These are phyloP conservation scores for Xylariaceae sp. DNA, from an alignment of 2,329 filamentous ascomycete genomes.

Conservation along the genomic window DNA sequence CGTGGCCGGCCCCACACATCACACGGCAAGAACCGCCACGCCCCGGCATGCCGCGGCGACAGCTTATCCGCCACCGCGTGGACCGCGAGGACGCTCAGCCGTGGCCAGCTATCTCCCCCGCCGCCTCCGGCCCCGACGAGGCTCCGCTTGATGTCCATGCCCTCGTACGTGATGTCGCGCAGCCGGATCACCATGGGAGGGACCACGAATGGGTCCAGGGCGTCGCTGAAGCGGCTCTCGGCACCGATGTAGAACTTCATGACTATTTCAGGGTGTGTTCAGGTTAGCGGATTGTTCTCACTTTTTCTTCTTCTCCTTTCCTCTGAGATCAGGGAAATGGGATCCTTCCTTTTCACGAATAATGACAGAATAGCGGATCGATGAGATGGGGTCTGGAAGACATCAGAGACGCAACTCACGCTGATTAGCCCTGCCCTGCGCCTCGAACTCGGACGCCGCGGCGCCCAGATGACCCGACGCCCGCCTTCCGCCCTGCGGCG, in stretches of 20 bases:
- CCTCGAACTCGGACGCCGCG: too few relatives aligned
- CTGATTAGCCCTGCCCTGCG: too few relatives aligned
- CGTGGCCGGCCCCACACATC: slow-evolving; percentile 27
- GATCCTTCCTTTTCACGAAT: too few relatives aligned
- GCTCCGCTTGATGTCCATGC: neutral
- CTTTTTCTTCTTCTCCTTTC: neutral
- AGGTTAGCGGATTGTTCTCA: slow-evolving; percentile 2
- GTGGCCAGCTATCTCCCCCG: slow-evolving; percentile 17
- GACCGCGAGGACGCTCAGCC: slow-evolving; percentile 26
- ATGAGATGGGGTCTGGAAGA: too few relatives aligned
- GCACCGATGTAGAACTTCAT: slow-evolving; percentile 14
- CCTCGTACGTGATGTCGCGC: slow-evolving; percentile 18
- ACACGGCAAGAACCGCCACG: slow-evolving; percentile 31
- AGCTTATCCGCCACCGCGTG: slow-evolving; percentile 26
- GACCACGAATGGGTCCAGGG: slow-evolving; percentile 18
- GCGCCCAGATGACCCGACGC: too few relatives aligned
- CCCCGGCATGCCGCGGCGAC: slow-evolving; percentile 18
- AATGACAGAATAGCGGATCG: too few relatives aligned
- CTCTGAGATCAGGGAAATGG: too few relatives aligned
- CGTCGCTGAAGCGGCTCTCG: slow-evolving; percentile 10
- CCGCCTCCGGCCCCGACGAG: neutral
- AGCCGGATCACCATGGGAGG: slow-evolving; percentile 24
- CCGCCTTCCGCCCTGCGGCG: too few relatives aligned
- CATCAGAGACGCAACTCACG: neutral
- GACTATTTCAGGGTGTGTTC: slow-evolving; percentile 11